Evolutionary conservation across 495 filamentous ascomycete genomes (phyloP).

Genomic region (Hypoxylon rickii): DNA sequence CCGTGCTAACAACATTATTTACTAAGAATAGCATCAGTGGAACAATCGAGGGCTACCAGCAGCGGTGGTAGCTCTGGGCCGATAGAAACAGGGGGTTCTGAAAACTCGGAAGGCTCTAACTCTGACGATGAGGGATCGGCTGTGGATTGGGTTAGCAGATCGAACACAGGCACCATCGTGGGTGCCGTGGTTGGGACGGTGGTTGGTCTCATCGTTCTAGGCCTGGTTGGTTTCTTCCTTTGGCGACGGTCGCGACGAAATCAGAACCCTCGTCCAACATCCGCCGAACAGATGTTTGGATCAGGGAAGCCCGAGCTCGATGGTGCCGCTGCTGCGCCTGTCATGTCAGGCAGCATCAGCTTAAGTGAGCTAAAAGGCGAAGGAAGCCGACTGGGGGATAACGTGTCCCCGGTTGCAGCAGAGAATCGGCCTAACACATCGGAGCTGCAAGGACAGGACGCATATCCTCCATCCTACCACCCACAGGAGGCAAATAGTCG

Average conservation of each 20-base stretch:
- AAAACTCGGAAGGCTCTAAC: constrained; percentile 1
- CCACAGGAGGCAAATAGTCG: constrained; percentile 28
- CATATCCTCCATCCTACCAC: constrained; percentile 7
- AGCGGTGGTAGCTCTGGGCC: constrained; percentile 27
- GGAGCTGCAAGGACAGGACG: constrained; percentile 31
- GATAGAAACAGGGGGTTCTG: constrained; percentile 21
- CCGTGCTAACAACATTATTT: constrained; percentile 14
- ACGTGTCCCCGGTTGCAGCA: constrained; percentile 47
- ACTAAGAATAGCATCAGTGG: constrained; percentile 14
- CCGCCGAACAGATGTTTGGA: constrained; percentile 5
- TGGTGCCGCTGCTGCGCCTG: constrained; percentile 22
- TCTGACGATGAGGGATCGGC: constrained; percentile 7
- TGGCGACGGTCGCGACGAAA: constrained; percentile 23
- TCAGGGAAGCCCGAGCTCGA: constrained; percentile 45
- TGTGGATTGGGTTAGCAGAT: constrained; percentile 6
- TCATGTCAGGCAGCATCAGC: constrained; percentile 36
- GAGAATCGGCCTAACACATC: constrained; percentile 26
- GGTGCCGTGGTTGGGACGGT: constrained; percentile 44
- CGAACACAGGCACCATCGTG: constrained; percentile 42
- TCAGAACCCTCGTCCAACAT: not conserved
- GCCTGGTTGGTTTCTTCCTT: constrained; percentile 43
- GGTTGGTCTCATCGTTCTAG: constrained; percentile 41
- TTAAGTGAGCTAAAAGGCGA: constrained; percentile 36
- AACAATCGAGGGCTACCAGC: constrained; percentile 18
- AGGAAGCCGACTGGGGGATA: constrained; percentile 28